phyloP scores from a whole-genome alignment of 2,329 filamentous ascomycete species.

The Ceratocystis cubensis region DNA sequence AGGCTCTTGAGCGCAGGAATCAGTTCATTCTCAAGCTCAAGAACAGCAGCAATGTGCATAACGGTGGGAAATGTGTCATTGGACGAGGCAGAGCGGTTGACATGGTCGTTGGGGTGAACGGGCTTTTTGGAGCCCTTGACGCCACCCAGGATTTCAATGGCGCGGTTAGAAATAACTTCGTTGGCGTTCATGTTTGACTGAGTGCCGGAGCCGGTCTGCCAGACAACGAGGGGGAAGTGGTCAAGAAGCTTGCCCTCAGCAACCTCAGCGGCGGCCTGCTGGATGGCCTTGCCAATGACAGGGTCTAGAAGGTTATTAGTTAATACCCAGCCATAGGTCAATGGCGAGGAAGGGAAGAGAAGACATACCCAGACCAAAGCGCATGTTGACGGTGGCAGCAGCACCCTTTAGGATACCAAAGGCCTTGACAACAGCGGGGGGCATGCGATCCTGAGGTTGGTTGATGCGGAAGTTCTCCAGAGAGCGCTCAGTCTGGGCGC shows the following conservation, averaged over 20 bases:
- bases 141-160: slow-evolving; percentile 93
- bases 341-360: not conserved
- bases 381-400: slow-evolving; percentile 90
- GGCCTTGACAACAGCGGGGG: slow-evolving; percentile 76
- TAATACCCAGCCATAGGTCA: not conserved
- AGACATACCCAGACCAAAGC: slow-evolving; percentile 65
- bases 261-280: slow-evolving; percentile 87
- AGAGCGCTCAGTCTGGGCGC: slow-evolving; percentile 91
- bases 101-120: slow-evolving; percentile 97
- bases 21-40: slow-evolving; percentile 79
- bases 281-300: slow-evolving; percentile 81
- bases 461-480: slow-evolving; percentile 98
- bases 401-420: slow-evolving; percentile 97
- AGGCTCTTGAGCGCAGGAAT: slow-evolving; percentile 73
- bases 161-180: slow-evolving; percentile 98
- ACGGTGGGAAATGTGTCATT: slow-evolving; percentile 99
- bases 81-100: slow-evolving; percentile 97
- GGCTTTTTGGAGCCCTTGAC: slow-evolving; percentile 94
- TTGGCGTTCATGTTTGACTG: slow-evolving; percentile 99
- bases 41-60: slow-evolving; percentile 96
- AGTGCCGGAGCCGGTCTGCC: slow-evolving; percentile 97
- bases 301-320: slow-evolving; percentile 46
- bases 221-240: slow-evolving; percentile 97
- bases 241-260: slow-evolving; percentile 86
- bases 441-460: slow-evolving; percentile 98